Conservation (phyloP, 2,329 filamentous ascomycete species). For the Neurospora sp. region DNA sequence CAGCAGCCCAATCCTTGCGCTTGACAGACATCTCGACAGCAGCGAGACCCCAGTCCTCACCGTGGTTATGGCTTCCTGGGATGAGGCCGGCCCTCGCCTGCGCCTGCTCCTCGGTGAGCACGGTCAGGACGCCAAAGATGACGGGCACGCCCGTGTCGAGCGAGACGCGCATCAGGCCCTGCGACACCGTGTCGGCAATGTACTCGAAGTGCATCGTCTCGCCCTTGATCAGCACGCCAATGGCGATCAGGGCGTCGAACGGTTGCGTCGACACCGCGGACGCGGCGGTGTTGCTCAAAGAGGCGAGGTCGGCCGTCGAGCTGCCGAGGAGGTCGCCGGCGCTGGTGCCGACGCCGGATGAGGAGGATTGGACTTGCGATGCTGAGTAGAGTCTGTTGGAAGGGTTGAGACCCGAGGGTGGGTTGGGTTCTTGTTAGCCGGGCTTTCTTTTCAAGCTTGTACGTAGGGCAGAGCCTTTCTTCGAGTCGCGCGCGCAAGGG, state of each 20-base stretch:
- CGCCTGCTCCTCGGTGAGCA: constrained; percentile 82
- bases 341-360: constrained; percentile 49
- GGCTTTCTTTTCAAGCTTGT: neutral
- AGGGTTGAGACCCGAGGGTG: neutral
- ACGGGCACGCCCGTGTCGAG: constrained; percentile 82
- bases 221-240: constrained; percentile 95
- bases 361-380: constrained; percentile 72
- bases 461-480: neutral
- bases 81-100: constrained; percentile 69
- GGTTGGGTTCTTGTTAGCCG: constrained; percentile 10
- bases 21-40: constrained; percentile 92
- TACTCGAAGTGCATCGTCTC: constrained; percentile 99
- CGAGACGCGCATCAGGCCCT: constrained; percentile 90
- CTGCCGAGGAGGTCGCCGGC: constrained; percentile 69
- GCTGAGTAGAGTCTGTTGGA: constrained; percentile 63
- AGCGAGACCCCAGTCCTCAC: constrained; percentile 89
- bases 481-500: neutral
- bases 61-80: constrained; percentile 74
- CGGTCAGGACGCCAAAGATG: constrained; percentile 83
- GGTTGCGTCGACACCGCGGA: constrained; percentile 40
- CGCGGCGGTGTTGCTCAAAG: constrained; percentile 25
- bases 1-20: constrained; percentile 72
- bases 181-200: constrained; percentile 82
- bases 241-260: constrained; percentile 90
- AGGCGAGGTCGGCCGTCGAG: constrained; percentile 56